Conservation (phyloP, 345 rosid genomes). For the Camelina laxa region DNA sequence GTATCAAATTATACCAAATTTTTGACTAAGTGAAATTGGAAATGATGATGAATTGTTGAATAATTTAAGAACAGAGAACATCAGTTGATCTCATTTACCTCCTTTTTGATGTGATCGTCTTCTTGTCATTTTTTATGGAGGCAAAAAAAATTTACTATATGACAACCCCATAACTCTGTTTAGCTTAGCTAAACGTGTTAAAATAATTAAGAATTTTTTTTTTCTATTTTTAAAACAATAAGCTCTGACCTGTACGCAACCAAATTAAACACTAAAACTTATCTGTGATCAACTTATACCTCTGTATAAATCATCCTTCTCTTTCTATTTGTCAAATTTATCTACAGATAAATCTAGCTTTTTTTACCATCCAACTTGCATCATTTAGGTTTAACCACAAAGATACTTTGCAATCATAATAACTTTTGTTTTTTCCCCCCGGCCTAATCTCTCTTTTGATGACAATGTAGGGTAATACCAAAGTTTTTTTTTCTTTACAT, state of each 20-base stretch:
- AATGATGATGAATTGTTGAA: slow-evolving; percentile 55
- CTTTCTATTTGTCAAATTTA: neutral
- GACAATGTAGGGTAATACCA: slow-evolving; percentile 26
- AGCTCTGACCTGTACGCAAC: slow-evolving; percentile 43
- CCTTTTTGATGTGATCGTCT: slow-evolving; percentile 35
- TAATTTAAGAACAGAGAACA: slow-evolving; percentile 44
- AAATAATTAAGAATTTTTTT: slow-evolving; percentile 1
- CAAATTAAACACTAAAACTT: slow-evolving; percentile 30
- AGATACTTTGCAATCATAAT: neutral
- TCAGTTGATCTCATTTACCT: slow-evolving; percentile 41
- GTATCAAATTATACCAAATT: slow-evolving; percentile 45
- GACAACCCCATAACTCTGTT: slow-evolving; percentile 24
- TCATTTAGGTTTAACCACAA: neutral
- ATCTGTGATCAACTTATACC: slow-evolving; percentile 36
- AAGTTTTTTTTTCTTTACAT: neutral
- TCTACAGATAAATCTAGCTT: slow-evolving; percentile 10
- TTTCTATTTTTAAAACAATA: slow-evolving; percentile 23
- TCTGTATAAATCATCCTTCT: slow-evolving; percentile 30
- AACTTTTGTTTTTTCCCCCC: neutral
- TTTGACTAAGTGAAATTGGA: slow-evolving; percentile 30
- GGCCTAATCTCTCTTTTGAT: slow-evolving; percentile 8
- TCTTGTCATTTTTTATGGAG: slow-evolving; percentile 9
- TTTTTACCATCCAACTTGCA: slow-evolving; percentile 23
- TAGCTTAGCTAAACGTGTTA: slow-evolving; percentile 28
- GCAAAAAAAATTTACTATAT: neutral